Percentiles rank a stretch among this genome's conserved stretches.
Evolutionary conservation across 345 rosid genomes (phyloP).

Genomic region (Arabidopsis arenosa): DNA sequence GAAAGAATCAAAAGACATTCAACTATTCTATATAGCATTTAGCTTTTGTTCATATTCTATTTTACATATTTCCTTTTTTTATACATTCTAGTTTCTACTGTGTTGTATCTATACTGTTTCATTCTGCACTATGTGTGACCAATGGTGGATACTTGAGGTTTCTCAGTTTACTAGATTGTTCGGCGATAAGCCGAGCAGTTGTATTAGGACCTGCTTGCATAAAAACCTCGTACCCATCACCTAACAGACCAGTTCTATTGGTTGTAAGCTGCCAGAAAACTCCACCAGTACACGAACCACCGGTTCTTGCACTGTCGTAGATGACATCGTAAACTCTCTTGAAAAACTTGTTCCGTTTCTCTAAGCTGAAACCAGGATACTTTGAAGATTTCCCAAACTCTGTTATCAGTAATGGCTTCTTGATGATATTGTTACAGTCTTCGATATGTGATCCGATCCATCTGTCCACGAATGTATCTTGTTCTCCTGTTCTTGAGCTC

Average conservation of each 20-base stretch:
- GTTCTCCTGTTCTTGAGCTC: constrained; percentile 50
- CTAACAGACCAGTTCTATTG: constrained; percentile 49
- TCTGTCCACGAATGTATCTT: constrained; percentile 51
- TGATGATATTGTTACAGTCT: constrained; percentile 52
- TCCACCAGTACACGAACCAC: constrained; percentile 67
- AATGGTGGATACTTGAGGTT: constrained; percentile 32
- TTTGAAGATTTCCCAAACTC: constrained; percentile 73
- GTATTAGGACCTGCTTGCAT: constrained; percentile 60
- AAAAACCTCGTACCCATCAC: constrained; percentile 71
- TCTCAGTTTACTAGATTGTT: constrained; percentile 58
- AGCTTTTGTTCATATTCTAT: constrained; percentile 4
- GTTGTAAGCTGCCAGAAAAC: constrained; percentile 73
- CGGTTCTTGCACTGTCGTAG: constrained; percentile 50
- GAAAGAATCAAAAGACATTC: constrained; percentile 2
- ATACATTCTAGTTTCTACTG: constrained; percentile 12
- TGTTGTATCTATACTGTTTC: constrained; percentile 25
- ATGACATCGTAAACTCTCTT: constrained; percentile 51
- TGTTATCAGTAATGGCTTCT: constrained; percentile 62
- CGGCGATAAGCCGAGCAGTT: constrained; percentile 58
- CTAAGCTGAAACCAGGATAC: constrained; percentile 50
- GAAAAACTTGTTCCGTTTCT: constrained; percentile 59
- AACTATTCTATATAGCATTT: background rate
- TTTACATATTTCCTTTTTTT: background rate
- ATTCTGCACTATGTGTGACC: constrained; percentile 42
- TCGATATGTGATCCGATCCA: constrained; percentile 60